Evolutionary conservation across 2,329 filamentous ascomycete species (phyloP), one percentile per base, ranked within the genome.

Genomic region (Alternaria rosae): DNA sequence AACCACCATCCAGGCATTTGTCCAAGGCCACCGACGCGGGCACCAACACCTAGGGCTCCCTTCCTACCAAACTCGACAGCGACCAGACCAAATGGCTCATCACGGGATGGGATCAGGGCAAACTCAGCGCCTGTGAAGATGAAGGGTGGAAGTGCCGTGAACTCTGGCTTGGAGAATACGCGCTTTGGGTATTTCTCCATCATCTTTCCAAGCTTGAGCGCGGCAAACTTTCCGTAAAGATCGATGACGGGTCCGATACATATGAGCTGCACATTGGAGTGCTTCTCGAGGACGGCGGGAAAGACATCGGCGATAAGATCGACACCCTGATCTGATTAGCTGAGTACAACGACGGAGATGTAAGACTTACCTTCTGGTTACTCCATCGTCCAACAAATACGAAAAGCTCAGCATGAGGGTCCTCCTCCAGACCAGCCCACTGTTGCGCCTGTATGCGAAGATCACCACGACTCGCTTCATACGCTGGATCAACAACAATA

Each of bases 1-100:
- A 87, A 91, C 88, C 88, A 91, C 85, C 88, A 90, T 23, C 89
- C 89, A 20, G 89, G 89, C 88, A 91, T 90, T 71, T 89, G 86
- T n/a, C 88, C 71, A 15, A 91, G 82, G 57, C 88, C 89, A 67
- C 88, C 88, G 38, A 91, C 89, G 56, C 88, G 83, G 38, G 88
- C 87, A 47, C 88, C 89, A 58, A 91, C 87, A 68, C 88, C 88
- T 44, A 91, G 82, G 20, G 88, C 89, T 69, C 88, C 89, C 74
- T 91, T 90, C 23, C 89, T 83, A 59, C 88, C 88, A 66, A 91
- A 91, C 70, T 91, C 88, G 45, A 91, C 88, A 28, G 88, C 89
- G 6, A 91, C 89, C 28, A 91, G 80, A 52, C 89, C 89, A 67
- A 91, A 91, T 0, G 89, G 89, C 76, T 91, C 89, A 71, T 91